Base-by-base conservation (phyloP, 352 stramenopile species). In the Thalassiosira delicatula region DNA sequence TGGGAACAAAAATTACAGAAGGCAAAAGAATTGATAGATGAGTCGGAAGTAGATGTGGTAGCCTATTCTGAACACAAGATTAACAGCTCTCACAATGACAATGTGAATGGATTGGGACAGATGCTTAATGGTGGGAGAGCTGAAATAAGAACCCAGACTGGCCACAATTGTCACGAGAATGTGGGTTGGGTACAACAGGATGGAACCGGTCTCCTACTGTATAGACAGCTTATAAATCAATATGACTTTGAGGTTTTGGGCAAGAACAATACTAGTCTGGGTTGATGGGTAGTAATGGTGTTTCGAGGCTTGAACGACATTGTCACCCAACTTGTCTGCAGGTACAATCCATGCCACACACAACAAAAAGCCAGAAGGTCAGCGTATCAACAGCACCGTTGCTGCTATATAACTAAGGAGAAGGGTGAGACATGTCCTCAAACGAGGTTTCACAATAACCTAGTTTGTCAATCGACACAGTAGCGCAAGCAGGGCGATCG, bases 121-220 rank as follows among this genome's bases (percentile, higher is more conserved):
- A 60, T 83, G 9, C 79, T 83, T 37, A 25, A 66, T 5, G 67
- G 76, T 0, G 68, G 69, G 0, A 61, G 78, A 40, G 46, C 57
- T 3, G 65, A 60, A 1, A 62, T 81, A 5, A 11, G 30, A 0
- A 49, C 66, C 0, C n/a, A 62, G 0, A 27, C 53, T 21, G 78
- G 29, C 0, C 67, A 78, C 42, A 85, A 85, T 29, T 14, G 35
- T 5, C 78, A 85, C 51, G 65, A 85, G 21, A 81, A 81, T 69
- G 29, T 85, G 14, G 37, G 61, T 12, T 19, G 53, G 29, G 17
- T 54, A 0, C 77, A 85, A 37, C n/a, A 76, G 37, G 77, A 70
- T 8, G 77, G 77, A 0, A 85, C 70, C 0, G 32, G 9, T 12
- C 1, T 80, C 7, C 11, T 76, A 30, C 17, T 54, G 0, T 81